A percentile compares a stretch with the other conserved stretches of the same genome.
phyloP scores from a whole-genome alignment of 305 asterid genomes.

The Solanum hybrid region DNA sequence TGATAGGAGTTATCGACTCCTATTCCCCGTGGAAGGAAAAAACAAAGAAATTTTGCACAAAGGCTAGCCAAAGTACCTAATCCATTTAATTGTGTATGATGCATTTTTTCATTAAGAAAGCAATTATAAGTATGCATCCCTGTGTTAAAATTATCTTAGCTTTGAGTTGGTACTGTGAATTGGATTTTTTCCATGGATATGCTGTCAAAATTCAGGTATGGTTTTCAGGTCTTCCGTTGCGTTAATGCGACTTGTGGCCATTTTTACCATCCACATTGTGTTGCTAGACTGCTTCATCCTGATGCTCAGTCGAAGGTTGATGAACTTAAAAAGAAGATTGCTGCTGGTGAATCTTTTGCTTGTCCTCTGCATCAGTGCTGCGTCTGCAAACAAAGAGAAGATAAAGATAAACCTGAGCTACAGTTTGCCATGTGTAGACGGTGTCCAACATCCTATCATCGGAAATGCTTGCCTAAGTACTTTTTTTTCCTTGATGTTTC shows the following conservation, averaged over 20 bases:
- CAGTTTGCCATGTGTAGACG: slow-evolving; percentile 94
- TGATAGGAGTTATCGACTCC: not conserved
- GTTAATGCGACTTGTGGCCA: slow-evolving; percentile 72
- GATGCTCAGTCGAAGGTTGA: slow-evolving; percentile 36
- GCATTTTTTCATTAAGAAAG: not conserved
- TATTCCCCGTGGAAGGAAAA: not conserved
- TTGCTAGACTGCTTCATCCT: slow-evolving; percentile 59
- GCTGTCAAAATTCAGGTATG: not conserved
- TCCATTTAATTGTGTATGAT: not conserved
- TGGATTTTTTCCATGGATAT: not conserved
- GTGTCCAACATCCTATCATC: slow-evolving; percentile 83
- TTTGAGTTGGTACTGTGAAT: not conserved
- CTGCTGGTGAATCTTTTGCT: slow-evolving; percentile 57
- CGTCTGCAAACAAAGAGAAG: slow-evolving; percentile 63
- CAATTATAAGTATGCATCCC: not conserved
- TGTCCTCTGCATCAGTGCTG: slow-evolving; percentile 69
- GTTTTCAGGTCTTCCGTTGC: slow-evolving; percentile 66
- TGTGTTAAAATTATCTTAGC: not conserved
- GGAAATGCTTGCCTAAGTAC: slow-evolving; percentile 90
- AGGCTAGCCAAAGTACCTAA: not conserved
- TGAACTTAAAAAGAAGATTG: slow-evolving; percentile 37
- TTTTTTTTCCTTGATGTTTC: slow-evolving; percentile 2
- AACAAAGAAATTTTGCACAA: not conserved
- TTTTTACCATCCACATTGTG: slow-evolving; percentile 71
- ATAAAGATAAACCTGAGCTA: slow-evolving; percentile 30